Base-by-base conservation (phyloP, 352 stramenopile species). In the Phytophthora pluvialis region DNA sequence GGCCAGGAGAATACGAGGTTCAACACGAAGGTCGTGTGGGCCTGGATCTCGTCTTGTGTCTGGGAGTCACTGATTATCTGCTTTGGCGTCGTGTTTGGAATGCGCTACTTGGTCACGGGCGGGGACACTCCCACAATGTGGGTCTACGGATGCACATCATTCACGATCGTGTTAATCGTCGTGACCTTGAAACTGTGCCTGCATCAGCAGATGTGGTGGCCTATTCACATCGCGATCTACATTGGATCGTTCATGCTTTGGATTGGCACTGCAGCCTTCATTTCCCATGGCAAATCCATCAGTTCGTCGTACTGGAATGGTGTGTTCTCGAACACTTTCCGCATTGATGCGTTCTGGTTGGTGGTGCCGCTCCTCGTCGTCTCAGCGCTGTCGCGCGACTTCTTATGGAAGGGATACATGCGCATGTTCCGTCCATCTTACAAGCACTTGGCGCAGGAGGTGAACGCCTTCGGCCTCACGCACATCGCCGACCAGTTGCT, bases 151-250 rank as follows among this genome's bases (percentile, higher is more conserved):
- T 97, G 89, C 39, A 93, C 88, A 3, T 90, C 96, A 39, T 99
- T 98, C 75, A 97, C 93, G 13, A 91, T 95, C 60, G 82, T 99
- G 31, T 79, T 99, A 43, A 82, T 98, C 39, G 81, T 98, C n/a
- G 89, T 99, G 45, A 98, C 94, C 32, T 76, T 98, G 55, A 99
- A 99, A 81, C 85, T 98, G 3, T 88, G 86, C 53, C 62, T 95
- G 45, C 83, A 93, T 45, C 85, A 95, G 62, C 82, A 95, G 57
- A 91, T 95, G 81, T 94, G 85, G 80, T 92, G 84, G 82, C 63
- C 78, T 3, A 63, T 88, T 42, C 88, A 96, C 64, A 74, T 92
- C 31, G 64, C 42, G 21, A 77, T 96, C 39, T 95, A 93, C 72
- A 11, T 86, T 4, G 63, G 71, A 0, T 95, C 86, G 7, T 88